Evolutionary conservation across 352 stramenopile genomes (phyloP).

Genomic region (Pythium utonaiense): DNA sequence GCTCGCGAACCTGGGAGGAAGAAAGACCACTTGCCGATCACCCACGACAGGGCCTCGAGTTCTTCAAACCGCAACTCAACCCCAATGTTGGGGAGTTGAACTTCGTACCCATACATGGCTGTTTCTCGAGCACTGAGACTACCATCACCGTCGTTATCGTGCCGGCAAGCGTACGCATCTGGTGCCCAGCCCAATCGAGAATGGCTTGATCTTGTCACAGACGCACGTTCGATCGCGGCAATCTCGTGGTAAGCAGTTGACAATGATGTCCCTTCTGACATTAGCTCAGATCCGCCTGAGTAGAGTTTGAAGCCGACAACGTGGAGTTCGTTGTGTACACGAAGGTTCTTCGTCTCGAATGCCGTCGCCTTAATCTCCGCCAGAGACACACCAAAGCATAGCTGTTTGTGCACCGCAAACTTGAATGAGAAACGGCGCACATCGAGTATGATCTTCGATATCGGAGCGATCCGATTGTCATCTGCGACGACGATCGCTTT

Average conservation of each 20-base stretch:
- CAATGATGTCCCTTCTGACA: not conserved
- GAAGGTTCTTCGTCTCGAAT: not conserved
- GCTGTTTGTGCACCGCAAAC: conserved; percentile 51
- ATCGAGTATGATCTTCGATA: conserved; percentile 52
- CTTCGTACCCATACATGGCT: conserved; percentile 71
- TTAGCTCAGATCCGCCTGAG: conserved; percentile 7
- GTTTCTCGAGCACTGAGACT: conserved; percentile 27
- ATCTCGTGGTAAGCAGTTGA: conserved; percentile 3
- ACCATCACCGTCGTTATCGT: conserved; percentile 7
- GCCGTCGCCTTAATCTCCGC: conserved; percentile 25
- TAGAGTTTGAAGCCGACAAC: conserved; percentile 6
- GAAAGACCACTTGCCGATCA: conserved; percentile 76
- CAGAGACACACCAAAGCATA: conserved; percentile 55
- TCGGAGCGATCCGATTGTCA: conserved; percentile 60
- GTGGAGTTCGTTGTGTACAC: conserved; percentile 16
- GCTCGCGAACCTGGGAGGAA: conserved; percentile 45
- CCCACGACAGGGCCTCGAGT: conserved; percentile 62
- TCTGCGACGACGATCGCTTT: conserved; percentile 37
- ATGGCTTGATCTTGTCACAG: conserved; percentile 15
- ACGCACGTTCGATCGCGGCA: not conserved
- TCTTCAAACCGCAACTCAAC: conserved; percentile 53
- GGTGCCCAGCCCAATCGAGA: conserved; percentile 14
- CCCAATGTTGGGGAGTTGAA: conserved; percentile 40
- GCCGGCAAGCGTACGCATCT: conserved; percentile 11
- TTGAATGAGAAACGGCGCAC: conserved; percentile 47